Evolutionary conservation across 2,329 filamentous ascomycete species (phyloP), one percentile per base, ranked within the genome.

Genomic region (Fusarium sp.): DNA sequence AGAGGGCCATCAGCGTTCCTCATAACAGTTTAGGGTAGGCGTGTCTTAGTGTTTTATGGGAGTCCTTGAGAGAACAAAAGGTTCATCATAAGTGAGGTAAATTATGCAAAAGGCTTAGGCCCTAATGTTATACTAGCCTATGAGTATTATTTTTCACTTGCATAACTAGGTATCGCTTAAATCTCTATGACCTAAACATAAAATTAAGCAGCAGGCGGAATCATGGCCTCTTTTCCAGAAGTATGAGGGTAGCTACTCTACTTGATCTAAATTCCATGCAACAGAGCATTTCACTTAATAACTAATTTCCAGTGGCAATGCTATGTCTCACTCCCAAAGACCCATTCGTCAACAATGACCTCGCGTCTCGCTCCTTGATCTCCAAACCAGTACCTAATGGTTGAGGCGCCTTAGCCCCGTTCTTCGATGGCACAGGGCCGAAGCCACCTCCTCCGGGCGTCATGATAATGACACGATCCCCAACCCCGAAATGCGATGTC

Each of bases 361-460:
- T 74, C 4, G 65, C n/a, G 50, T 74, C 73, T 2, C 64, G 66
- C 47, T 60, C 32, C 20, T 60, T 64, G 8, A 75, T 47, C 12
- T 47, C 58, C 3, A 66, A 20, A 2, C 59, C 61, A 7, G 4
- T 38, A 1, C 37, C n/a, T 8, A 4, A 8, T 4, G 12, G n/a
- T 10, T 38, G n/a, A 38, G 20, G 11, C 2, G 0, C 17, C 4
- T 54, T 56, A 1, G 17, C 5, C 0, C 38, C 25, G 4, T 32
- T 56, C 17, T 58, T 32, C 5, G 35, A 59, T 12, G 15, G 33
- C 33, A 37, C 60, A 35, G 33, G 60, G 0, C 79, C 78, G 12
- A 75, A 80, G 2, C 75, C 79, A 32, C 79, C 78, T 17, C 79
- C 78, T 22, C 79, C 78, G 22, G 78, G 78, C 1, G 79, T 80